Evolutionary conservation across 768 basidiomycete genomes (phyloP), one percentile per base, ranked within the genome.

Genomic region (Imleria badia): DNA sequence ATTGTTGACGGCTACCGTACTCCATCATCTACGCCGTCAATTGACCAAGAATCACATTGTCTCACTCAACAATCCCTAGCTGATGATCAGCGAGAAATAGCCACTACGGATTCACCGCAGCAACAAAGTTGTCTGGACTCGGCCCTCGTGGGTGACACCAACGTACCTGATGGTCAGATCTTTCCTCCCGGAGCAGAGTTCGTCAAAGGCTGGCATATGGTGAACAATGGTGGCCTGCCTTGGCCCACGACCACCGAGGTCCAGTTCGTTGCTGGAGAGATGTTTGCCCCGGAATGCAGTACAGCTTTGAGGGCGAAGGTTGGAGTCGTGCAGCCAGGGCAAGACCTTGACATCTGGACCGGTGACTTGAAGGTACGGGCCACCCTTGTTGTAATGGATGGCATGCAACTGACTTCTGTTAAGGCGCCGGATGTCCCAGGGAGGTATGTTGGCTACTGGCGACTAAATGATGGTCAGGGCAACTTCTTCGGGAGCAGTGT

Each of bases 111-210:
- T 34, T 20, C 26, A 19, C 39, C 45, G 1, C 45, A 1, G 14
- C 45, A 54, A 35, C 45, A 54, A 35, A 34, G 13, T 6, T 8
- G 26, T 19, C 64, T 87, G 54, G 76, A 76, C 35, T 87, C 88
- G 5, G 73, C 72, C 6, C 86, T 86, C 56, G 55, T 91, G 7
- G 76, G 76, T 34, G 87, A 92, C 65, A 76, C 84, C 38, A 91
- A 88, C 33, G 85, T 90, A 46, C 75, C 81, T 5, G 85, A 88
- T 60, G 91, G 90, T 1, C 88, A 91, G 61, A 63, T 79, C 45
- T 87, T 93, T 65, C 89, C 89, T 30, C 84, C 89, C 8, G 91
- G 91, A 33, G 89, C 89, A 0, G 89, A 89, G 66, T 94, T 94
- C 62, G 81, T 91, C 51, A 94, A 93, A 71, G 83, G 83, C 20